Percentiles rank a stretch among this genome's conserved stretches.
Conservation (phyloP, 2,329 filamentous ascomycete genomes). For the Scolecobasidium constrictum region DNA sequence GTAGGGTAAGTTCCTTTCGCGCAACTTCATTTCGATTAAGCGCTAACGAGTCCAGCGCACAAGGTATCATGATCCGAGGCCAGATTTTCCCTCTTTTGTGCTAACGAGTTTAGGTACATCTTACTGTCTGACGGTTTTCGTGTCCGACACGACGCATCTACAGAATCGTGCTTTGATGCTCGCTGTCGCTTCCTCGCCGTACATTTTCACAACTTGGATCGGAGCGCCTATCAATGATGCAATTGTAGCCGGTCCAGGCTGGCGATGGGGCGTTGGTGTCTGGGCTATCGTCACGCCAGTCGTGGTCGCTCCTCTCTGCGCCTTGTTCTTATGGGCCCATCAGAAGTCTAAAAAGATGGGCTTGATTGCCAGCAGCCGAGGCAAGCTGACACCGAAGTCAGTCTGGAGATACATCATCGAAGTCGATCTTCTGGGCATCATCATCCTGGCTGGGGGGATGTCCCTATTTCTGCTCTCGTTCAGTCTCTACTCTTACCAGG, state of each 20-base stretch:
- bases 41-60: slow-evolving; percentile 50
- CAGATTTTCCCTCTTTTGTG: no score
- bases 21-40: no score
- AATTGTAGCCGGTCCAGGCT: slow-evolving; percentile 44
- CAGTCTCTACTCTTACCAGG: slow-evolving; percentile 34
- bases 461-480: slow-evolving; percentile 60
- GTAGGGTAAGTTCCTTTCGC: no score
- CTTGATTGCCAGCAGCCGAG: slow-evolving; percentile 39
- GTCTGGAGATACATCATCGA: slow-evolving; percentile 46
- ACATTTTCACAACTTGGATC: slow-evolving; percentile 55
- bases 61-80: no score
- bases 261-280: slow-evolving; percentile 58
- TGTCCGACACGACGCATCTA: slow-evolving; percentile 55
- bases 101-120: no score
- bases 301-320: slow-evolving; percentile 49
- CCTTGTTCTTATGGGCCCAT: slow-evolving; percentile 11
- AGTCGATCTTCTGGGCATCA: slow-evolving; percentile 53
- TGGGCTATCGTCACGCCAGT: slow-evolving; percentile 55
- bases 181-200: slow-evolving; percentile 52
- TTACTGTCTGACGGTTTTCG: slow-evolving; percentile 53
- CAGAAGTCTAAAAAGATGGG: slow-evolving; percentile 47
- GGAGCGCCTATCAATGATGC: slow-evolving; percentile 46
- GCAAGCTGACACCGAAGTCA: slow-evolving; percentile 32
- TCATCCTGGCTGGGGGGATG: slow-evolving; percentile 50
- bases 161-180: slow-evolving; percentile 54